phyloP scores from a whole-genome alignment of 352 stramenopile species.

The Phytopythium aichiense region DNA sequence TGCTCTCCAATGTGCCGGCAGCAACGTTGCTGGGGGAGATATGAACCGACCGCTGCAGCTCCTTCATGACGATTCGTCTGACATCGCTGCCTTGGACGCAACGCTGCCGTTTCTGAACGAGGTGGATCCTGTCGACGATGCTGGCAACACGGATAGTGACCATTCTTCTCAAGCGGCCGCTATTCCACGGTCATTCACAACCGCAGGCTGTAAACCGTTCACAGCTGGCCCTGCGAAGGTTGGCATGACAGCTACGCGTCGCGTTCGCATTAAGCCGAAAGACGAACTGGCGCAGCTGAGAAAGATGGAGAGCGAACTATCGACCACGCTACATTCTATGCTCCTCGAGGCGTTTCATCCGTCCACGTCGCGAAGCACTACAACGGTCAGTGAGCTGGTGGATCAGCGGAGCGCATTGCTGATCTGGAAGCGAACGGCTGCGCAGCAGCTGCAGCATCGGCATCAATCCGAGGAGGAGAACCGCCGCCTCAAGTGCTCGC shows the following conservation, averaged over 20 bases:
- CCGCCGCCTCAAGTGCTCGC: slow-evolving; percentile 17
- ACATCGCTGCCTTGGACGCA: neutral
- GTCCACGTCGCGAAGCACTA: no score
- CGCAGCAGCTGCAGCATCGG: slow-evolving; percentile 18
- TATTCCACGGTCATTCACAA: neutral
- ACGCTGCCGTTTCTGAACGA: neutral
- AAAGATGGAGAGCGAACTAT: neutral
- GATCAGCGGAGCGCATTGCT: neutral
- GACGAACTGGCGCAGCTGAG: neutral
- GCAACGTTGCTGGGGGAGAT: neutral
- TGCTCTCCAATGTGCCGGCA: neutral
- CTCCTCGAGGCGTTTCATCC: neutral
- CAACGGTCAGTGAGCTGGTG: neutral
- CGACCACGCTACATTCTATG: neutral
- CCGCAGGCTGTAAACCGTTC: no score
- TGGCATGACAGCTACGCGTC: neutral
- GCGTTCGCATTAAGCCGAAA: neutral
- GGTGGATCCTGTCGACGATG: neutral
- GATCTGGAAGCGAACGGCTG: slow-evolving; percentile 26
- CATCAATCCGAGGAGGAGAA: slow-evolving; percentile 25
- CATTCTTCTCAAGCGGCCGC: neutral
- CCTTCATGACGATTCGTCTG: neutral
- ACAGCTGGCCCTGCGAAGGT: neutral
- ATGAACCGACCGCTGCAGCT: neutral
- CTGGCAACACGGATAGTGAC: neutral